Conservation (phyloP, 192 early-diverging fungal species). For the Coemansia sp. region DNA sequence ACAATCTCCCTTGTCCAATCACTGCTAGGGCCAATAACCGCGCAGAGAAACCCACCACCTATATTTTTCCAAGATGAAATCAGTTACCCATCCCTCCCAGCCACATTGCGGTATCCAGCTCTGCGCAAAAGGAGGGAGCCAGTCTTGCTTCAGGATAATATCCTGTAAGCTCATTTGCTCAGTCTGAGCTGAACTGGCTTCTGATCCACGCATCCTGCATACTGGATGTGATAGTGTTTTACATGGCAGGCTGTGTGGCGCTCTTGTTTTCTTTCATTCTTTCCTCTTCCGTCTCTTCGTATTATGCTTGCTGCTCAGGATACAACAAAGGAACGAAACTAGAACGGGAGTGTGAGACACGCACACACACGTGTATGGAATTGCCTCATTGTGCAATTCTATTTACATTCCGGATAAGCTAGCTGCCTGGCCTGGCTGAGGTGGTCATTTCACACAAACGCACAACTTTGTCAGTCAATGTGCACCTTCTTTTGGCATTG, state of each 20-base stretch:
- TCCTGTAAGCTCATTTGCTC: too few relatives aligned
- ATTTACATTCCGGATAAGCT: neutral
- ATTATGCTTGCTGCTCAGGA: neutral
- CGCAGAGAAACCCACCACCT: neutral
- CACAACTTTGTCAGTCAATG: too few relatives aligned
- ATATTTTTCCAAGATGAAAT: too few relatives aligned
- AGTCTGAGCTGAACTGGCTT: too few relatives aligned
- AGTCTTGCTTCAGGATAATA: too few relatives aligned
- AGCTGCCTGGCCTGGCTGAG: too few relatives aligned
- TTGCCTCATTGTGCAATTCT: neutral
- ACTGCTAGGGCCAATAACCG: neutral
- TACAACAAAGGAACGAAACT: neutral
- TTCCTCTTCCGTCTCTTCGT: neutral
- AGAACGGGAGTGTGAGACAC: neutral
- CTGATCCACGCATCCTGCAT: too few relatives aligned
- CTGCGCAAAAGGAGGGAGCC: too few relatives aligned
- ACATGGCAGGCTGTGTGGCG: neutral
- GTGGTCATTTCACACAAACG: neutral
- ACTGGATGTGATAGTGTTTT: too few relatives aligned
- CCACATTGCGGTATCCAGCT: neutral
- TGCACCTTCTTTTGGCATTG: neutral
- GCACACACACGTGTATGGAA: too few relatives aligned
- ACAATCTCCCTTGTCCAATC: neutral
- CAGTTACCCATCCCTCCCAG: too few relatives aligned
- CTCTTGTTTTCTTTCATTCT: neutral